Evolutionary conservation across 139 green algal species (phyloP).

Genomic region (Pleodorina starrii): DNA sequence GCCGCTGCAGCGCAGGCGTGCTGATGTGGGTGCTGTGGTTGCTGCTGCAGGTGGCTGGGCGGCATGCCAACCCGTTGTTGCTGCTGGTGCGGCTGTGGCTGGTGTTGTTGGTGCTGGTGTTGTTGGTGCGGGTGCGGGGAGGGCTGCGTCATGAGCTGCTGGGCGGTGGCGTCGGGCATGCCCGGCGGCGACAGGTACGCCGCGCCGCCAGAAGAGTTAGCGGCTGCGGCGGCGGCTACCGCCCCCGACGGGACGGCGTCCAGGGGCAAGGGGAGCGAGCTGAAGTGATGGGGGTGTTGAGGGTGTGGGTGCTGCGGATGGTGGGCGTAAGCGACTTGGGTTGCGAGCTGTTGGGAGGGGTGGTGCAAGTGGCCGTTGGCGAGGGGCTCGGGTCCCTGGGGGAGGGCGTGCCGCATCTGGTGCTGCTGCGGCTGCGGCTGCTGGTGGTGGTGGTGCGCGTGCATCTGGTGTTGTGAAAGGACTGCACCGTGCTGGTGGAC

Average conservation of each 20-base stretch:
- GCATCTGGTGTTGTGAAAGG: neutral
- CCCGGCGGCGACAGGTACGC: neutral
- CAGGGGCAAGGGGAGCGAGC: neutral
- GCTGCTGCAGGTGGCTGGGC: neutral
- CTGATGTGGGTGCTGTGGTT: neutral
- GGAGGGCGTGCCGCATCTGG: neutral
- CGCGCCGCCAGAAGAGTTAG: neutral
- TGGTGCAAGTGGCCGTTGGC: conserved; percentile 23
- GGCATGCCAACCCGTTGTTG: neutral
- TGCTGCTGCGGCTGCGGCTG: conserved; percentile 4
- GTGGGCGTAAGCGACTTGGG: neutral
- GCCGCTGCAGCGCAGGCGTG: neutral
- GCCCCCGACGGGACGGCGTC: neutral
- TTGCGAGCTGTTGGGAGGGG: neutral
- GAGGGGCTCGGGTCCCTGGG: neutral
- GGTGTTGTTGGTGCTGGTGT: conserved; percentile 16
- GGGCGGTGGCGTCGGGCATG: neutral
- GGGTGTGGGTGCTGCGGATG: conserved; percentile 6
- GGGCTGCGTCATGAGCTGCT: neutral
- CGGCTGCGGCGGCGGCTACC: neutral
- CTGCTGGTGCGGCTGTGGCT: neutral
- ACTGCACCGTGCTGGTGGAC: conserved; percentile 2
- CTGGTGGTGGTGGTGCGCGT: neutral
- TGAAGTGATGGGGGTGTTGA: conserved; percentile 7
- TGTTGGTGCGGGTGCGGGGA: neutral